phyloP scores from a whole-genome alignment of 1,284 basidiomycete species.

The Leccinum subspadiceum region DNA sequence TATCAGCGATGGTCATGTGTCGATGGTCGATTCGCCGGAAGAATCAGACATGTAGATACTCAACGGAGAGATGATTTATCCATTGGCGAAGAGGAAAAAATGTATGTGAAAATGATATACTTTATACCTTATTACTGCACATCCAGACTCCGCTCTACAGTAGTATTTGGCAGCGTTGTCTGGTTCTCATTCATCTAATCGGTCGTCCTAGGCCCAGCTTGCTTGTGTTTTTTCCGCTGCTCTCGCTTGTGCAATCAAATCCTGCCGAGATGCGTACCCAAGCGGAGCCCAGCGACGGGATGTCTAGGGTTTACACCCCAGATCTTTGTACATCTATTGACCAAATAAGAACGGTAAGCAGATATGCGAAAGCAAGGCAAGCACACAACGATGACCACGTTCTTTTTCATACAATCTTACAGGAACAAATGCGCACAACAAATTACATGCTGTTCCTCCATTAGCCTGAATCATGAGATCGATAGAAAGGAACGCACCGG shows the following conservation, averaged over 20 bases:
- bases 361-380: no score
- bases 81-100: no score
- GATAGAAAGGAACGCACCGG: conserved; percentile 37
- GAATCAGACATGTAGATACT: no score
- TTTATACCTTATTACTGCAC: no score
- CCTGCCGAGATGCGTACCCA: conserved; percentile 44
- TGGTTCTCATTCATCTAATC: background rate
- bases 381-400: conserved; percentile 53
- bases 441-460: conserved; percentile 43
- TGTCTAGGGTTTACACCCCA: conserved; percentile 65
- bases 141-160: background rate
- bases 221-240: conserved; percentile 31
- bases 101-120: no score
- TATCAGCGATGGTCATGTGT: no score
- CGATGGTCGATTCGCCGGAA: no score
- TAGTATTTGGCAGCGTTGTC: background rate
- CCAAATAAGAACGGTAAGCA: background rate
- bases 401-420: conserved; percentile 60
- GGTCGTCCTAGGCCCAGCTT: background rate
- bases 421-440: conserved; percentile 66
- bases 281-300: conserved; percentile 53
- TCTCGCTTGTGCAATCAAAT: conserved; percentile 39
- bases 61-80: background rate
- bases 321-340: conserved; percentile 70
- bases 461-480: background rate